Base-by-base conservation (phyloP, 140 eudicot species). In the Senecio squalidus region DNA sequence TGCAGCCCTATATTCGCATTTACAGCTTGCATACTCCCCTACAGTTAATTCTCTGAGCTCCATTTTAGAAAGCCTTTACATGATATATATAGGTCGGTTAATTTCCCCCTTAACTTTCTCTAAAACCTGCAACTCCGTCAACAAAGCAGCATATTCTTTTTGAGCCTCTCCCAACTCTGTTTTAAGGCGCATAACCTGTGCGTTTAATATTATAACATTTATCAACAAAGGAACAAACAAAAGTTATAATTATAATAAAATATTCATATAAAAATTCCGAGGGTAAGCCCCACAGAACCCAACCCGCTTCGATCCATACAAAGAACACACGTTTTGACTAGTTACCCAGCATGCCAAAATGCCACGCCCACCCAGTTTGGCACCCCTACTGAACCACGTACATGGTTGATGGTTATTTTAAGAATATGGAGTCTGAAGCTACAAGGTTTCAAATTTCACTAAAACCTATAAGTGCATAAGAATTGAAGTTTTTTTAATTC, bases 181-280 rank as follows among this genome's bases (percentile, higher is more conserved):
- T 65, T 23, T 53, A 16, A 87, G 89, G 16, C 45, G 64, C 25
- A 33, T 43, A 47, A 76, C 76, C 96, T 87, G 78, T 65, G 46
- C 58, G 24, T 48, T 46, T 15, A 46, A 29, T 47, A 64, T 9
- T 18, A 52, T 27, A 20, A 20, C 38, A 49, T 69, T 7, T 31
- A 48, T 69, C 52, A 50, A 40, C 3, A 18, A 34, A 14, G 5
- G 52, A 45, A 45, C 2, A 18, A 24, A 44, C 24, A 45, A n/a
- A 41, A 41, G 18, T 15, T 8, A 15, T 43, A 5, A 43, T 16
- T 43, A 22, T 16, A 27, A n/a, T 24, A 52, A n/a, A 13, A n/a
- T 28, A 13, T 14, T 52, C n/a, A n/a, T 52, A 10, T n/a, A 26
- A n/a, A 9, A 9, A 5, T n/a, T 31, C 2, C 9, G 6, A 1